Evolutionary conservation across 192 early-diverging fungal species (phyloP).

Genomic region (Geosiphon pyriformis): DNA sequence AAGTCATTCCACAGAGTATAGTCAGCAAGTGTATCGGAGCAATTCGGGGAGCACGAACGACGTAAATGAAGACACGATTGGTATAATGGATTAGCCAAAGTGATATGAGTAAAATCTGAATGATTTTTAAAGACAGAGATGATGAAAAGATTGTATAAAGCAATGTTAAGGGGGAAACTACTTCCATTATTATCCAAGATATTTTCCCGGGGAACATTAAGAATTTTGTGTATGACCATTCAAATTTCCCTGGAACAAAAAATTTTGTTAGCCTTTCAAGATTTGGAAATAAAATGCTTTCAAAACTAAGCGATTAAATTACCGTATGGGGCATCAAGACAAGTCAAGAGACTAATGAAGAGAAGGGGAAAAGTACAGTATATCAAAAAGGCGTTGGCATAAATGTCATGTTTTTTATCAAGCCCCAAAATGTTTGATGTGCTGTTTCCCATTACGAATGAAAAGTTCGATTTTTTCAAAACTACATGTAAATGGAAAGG

Average conservation of each 20-base stretch:
- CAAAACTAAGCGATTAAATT: neutral
- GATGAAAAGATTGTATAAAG: conserved; percentile 7
- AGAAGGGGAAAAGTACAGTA: conserved; percentile 23
- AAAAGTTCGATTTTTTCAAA: too few species aligned
- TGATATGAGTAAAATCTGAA: conserved; percentile 22
- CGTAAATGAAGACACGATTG: conserved; percentile 30
- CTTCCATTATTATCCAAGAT: conserved; percentile 37
- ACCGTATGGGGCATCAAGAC: conserved; percentile 32
- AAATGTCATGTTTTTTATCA: too few species aligned
- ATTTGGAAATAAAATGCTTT: neutral
- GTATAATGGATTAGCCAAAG: conserved; percentile 35
- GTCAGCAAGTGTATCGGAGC: conserved; percentile 26
- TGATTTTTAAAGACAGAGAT: conserved; percentile 13
- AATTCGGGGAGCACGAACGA: conserved; percentile 27
- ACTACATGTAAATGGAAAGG: too few species aligned
- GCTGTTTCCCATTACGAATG: too few species aligned
- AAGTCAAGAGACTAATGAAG: conserved; percentile 6
- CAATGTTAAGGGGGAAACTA: conserved; percentile 28
- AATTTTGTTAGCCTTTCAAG: neutral
- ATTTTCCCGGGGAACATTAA: conserved; percentile 27
- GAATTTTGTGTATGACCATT: neutral
- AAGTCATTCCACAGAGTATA: conserved; percentile 9
- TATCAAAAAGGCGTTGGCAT: conserved; percentile 1
- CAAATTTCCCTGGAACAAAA: conserved; percentile 17
- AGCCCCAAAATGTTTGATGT: too few species aligned